Evolutionary conservation across 2,329 filamentous ascomycete species (phyloP), one percentile per base, ranked within the genome.

Genomic region (Pseudogymnoascus sp.): DNA sequence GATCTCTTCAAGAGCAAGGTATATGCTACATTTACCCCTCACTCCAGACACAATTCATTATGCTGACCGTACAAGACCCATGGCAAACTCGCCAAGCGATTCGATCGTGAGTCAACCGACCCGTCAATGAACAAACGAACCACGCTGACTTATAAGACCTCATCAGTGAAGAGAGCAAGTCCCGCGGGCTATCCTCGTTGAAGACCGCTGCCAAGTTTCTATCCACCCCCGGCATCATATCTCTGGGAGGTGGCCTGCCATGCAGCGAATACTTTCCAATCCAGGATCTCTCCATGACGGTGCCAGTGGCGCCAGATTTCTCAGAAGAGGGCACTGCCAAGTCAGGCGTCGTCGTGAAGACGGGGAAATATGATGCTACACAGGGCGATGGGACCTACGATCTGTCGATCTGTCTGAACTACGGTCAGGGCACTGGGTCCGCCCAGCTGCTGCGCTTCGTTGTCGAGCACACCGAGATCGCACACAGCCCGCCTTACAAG

Each of bases 241-340:
- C 92, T 1, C 86, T 99, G 1, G 94, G 94, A 63, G 94, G 94
- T 61, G 94, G 94, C 3, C 79, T 99, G 18, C 94, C 94, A 3
- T 92, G 91, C 12, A 84, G 90, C 65, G 87, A 93, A 73, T 91
- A 95, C 76, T 99, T 99, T 72, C 94, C 94, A n/a, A 87, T 97
- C 70, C 86, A 93, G 67, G 82, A 88, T 67, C 76, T 97, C 60
- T 82, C 81, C 66, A 77, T 96, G 76, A 90, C 88, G 69, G 84
- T 95, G 1, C 91, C 92, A 14, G 76, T 77, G 1, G 77, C 85
- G 14, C 86, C 88, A 5, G 76, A 84, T 65, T 96, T 94, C 73
- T 85, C 86, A 5, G 88, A 92, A 69, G 77, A 82, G 31, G 87
- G 87, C 62, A 87, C 86, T 23, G 23, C 0, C 75, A 74, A 81